Conservation (phyloP, 164 flowering plant genomes). For the Chloranthus sessilifolius region DNA sequence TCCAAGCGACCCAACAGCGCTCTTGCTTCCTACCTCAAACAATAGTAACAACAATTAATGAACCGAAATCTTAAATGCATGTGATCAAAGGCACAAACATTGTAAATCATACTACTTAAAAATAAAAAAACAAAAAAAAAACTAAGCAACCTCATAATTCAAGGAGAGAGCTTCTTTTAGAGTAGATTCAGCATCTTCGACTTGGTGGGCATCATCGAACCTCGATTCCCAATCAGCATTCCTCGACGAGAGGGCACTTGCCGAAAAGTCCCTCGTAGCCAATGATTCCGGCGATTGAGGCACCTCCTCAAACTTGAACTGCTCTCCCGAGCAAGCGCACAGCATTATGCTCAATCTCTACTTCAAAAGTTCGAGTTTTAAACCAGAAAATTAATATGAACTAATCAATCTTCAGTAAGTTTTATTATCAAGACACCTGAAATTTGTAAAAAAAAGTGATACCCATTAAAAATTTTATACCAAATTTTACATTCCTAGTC, state of each 20-base stretch:
- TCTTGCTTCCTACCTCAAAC: slow-evolving; percentile 76
- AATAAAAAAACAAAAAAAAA: slow-evolving; percentile 4
- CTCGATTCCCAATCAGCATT: slow-evolving; percentile 82
- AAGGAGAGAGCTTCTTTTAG: slow-evolving; percentile 90
- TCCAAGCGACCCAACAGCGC: slow-evolving; percentile 87
- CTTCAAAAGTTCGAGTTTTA: neutral
- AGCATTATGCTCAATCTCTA: slow-evolving; percentile 42
- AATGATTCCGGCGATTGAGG: slow-evolving; percentile 90
- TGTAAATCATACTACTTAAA: neutral
- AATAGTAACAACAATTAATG: no score
- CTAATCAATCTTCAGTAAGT: slow-evolving; percentile 10
- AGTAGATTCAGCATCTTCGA: slow-evolving; percentile 95
- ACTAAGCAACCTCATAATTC: slow-evolving; percentile 75
- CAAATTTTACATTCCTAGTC: slow-evolving; percentile 2
- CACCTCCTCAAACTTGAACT: slow-evolving; percentile 82
- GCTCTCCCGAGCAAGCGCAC: slow-evolving; percentile 99
- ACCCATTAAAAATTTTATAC: slow-evolving; percentile 11
- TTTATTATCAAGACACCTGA: slow-evolving; percentile 12
- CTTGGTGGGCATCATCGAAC: slow-evolving; percentile 68
- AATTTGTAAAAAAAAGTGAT: neutral
- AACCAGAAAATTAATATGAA: neutral
- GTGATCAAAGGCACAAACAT: neutral
- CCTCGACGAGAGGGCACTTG: slow-evolving; percentile 74
- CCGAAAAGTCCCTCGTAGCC: slow-evolving; percentile 93
- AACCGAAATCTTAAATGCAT: neutral